Evolutionary conservation across 352 stramenopile species (phyloP).

Genomic region (Phytophthora lateralis): DNA sequence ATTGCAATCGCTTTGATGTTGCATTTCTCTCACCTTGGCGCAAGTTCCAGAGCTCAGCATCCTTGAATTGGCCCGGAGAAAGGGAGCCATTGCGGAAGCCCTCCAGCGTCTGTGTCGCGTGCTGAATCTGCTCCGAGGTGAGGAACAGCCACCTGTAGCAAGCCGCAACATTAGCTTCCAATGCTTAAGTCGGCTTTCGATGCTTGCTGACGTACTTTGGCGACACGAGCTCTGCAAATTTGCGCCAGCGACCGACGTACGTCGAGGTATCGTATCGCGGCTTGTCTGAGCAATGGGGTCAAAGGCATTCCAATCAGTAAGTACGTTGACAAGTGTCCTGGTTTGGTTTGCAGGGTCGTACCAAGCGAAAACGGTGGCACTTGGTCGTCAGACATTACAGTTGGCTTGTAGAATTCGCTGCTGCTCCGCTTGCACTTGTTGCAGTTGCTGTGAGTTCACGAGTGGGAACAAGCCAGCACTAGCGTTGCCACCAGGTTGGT

Average conservation of each 20-base stretch:
- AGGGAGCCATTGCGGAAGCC: slow-evolving; percentile 63
- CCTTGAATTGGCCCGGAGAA: slow-evolving; percentile 42
- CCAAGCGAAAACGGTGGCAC: slow-evolving; percentile 44
- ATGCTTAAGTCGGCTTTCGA: neutral
- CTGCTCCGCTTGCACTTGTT: slow-evolving; percentile 14
- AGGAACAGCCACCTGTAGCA: slow-evolving; percentile 66
- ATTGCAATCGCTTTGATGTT: neutral
- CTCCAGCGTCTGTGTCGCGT: slow-evolving; percentile 55
- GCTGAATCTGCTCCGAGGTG: slow-evolving; percentile 67
- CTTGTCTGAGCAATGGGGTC: slow-evolving; percentile 41
- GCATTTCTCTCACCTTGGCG: slow-evolving; percentile 46
- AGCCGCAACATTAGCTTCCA: slow-evolving; percentile 11
- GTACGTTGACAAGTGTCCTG: neutral
- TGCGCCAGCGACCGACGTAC: slow-evolving; percentile 83
- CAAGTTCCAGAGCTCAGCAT: slow-evolving; percentile 81
- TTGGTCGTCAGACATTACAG: slow-evolving; percentile 37
- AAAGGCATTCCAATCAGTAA: slow-evolving; percentile 1
- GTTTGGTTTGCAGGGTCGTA: slow-evolving; percentile 7
- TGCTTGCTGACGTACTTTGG: slow-evolving; percentile 45
- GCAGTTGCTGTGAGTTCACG: slow-evolving; percentile 22
- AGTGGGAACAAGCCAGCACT: slow-evolving; percentile 19
- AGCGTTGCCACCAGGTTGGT: slow-evolving; percentile 10
- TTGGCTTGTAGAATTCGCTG: slow-evolving; percentile 1
- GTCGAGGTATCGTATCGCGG: slow-evolving; percentile 87
- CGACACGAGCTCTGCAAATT: slow-evolving; percentile 86